Evolutionary conservation across 2,329 filamentous ascomycete genomes (phyloP).

Genomic region (Sarocladiaceae sp.): DNA sequence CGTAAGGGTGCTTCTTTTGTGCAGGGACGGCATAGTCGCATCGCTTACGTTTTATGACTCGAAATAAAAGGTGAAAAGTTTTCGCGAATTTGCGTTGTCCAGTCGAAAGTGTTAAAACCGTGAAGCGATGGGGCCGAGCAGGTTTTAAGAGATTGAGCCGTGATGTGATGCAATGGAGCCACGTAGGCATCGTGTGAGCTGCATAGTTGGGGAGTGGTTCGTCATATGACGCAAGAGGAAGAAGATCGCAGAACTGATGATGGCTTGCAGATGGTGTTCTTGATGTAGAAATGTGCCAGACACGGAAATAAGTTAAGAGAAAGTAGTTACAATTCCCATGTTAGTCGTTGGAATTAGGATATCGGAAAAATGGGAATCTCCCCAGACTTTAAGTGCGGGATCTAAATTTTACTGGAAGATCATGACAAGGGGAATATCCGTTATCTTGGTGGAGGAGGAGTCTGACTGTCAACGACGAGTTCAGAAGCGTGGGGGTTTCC

Average conservation of each 20-base stretch:
- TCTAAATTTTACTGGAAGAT: background rate
- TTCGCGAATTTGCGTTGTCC: background rate
- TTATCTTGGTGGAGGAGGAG: background rate
- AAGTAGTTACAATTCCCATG: background rate
- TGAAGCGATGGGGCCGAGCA: background rate
- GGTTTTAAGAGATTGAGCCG: background rate
- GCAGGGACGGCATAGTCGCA: background rate
- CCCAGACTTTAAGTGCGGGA: constrained; percentile 6
- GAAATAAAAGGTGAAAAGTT: background rate
- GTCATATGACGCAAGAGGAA: background rate
- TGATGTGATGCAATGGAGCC: constrained; percentile 2
- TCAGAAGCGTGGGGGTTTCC: too few species aligned
- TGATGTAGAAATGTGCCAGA: too few species aligned
- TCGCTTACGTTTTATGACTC: constrained; percentile 2
- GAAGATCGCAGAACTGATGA: too few species aligned
- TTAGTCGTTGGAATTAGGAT: background rate
- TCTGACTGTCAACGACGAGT: too few species aligned
- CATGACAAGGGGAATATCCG: background rate
- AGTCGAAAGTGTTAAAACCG: constrained; percentile 5
- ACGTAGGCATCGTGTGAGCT: background rate
- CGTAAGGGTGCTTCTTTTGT: background rate
- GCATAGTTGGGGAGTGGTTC: too few species aligned
- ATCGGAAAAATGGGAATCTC: background rate
- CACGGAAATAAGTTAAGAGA: too few species aligned
- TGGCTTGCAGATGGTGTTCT: background rate